Evolutionary conservation across 2,329 filamentous ascomycete genomes (phyloP).

Genomic region (Ophiostoma angusticollis): DNA sequence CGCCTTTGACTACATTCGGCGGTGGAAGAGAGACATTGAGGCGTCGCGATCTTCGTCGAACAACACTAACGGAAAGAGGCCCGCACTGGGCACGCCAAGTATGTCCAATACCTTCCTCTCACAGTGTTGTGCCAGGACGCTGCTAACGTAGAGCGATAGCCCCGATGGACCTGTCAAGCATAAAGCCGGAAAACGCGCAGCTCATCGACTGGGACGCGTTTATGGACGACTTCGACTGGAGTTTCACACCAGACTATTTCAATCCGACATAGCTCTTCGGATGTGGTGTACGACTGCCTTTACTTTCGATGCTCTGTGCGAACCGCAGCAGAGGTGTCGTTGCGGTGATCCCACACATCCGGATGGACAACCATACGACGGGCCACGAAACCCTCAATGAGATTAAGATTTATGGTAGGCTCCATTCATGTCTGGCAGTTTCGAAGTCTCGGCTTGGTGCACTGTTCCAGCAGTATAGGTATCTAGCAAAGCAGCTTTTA

Average conservation of each 20-base stretch:
- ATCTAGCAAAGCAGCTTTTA: too few species aligned
- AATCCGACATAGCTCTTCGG: conserved; percentile 7
- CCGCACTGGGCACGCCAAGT: conserved; percentile 10
- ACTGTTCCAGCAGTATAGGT: too few species aligned
- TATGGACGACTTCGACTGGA: conserved; percentile 39
- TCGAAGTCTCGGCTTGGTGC: too few species aligned
- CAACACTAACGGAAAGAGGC: conserved; percentile 11
- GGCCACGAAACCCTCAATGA: too few species aligned
- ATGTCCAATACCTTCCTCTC: conserved; percentile 1
- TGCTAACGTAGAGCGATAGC: neutral
- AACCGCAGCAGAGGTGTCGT: too few species aligned
- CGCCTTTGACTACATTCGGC: conserved; percentile 35
- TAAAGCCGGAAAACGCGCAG: conserved; percentile 20
- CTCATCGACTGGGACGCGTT: conserved; percentile 38
- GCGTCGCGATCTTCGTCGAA: conserved; percentile 23
- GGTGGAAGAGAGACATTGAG: conserved; percentile 32
- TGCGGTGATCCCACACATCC: too few species aligned
- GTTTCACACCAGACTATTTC: conserved; percentile 18
- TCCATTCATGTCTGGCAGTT: too few species aligned
- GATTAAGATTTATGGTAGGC: too few species aligned
- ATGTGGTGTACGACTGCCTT: neutral
- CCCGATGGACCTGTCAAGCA: conserved; percentile 9
- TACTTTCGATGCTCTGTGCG: neutral
- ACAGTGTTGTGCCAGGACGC: neutral
- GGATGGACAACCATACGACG: too few species aligned